Evolutionary conservation across 768 basidiomycete species (phyloP).

Genomic region (Heimioporus sp.): DNA sequence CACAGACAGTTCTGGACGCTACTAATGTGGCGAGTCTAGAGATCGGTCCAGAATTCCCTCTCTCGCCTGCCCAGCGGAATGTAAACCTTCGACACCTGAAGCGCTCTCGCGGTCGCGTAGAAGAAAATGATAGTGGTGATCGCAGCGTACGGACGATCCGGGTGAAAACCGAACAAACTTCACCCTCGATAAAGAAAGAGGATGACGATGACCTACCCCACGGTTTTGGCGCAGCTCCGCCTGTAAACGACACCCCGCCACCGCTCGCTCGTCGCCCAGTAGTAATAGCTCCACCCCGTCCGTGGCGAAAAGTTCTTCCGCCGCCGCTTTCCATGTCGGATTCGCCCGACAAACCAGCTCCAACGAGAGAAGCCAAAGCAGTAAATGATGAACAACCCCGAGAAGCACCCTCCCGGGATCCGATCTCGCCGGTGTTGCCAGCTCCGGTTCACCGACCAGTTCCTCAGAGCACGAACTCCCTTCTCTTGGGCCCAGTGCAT

Average conservation of each 20-base stretch:
- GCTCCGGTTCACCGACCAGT: constrained; percentile 1
- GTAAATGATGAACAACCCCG: background rate
- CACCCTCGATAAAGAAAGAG: constrained; percentile 12
- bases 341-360: background rate
- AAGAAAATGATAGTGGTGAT: constrained; percentile 27
- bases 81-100: constrained; percentile 33
- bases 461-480: constrained; percentile 7
- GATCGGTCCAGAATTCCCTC: constrained; percentile 16
- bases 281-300: constrained; percentile 27
- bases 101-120: constrained; percentile 20
- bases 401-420: background rate
- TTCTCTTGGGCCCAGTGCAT: constrained; percentile 9
- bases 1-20: constrained; percentile 21
- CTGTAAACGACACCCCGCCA: background rate
- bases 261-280: constrained; percentile 16
- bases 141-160: constrained; percentile 23
- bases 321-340: background rate
- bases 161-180: constrained; percentile 21
- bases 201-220: constrained; percentile 9
- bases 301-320: constrained; percentile 9
- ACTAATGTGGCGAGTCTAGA: constrained; percentile 9
- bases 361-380: background rate
- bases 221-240: background rate
- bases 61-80: constrained; percentile 26
- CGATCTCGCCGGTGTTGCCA: constrained; percentile 10